Evolutionary conservation across 2,329 filamentous ascomycete species (phyloP).

Genomic region (Lachnellula occidentalis): DNA sequence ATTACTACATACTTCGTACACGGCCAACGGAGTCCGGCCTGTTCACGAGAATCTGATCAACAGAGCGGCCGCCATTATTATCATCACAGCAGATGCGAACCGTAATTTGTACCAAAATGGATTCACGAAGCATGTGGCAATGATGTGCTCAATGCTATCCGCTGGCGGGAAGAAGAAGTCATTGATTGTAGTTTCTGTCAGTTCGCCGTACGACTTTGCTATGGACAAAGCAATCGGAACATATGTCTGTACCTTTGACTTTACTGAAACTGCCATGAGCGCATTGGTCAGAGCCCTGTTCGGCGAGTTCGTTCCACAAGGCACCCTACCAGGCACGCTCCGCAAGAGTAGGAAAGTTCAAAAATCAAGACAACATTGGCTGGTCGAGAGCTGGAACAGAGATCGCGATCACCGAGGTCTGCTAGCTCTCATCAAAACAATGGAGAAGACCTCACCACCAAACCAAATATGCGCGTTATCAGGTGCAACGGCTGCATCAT

Average conservation of each 20-base stretch:
- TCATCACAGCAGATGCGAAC: conserved; percentile 90
- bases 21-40: conserved; percentile 83
- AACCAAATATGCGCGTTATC: conserved; percentile 59
- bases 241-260: conserved; percentile 94
- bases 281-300: conserved; percentile 79
- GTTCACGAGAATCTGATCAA: conserved; percentile 92
- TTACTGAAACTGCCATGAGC: conserved; percentile 85
- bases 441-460: conserved; percentile 62
- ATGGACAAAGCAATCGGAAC: conserved; percentile 87
- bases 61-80: conserved; percentile 78
- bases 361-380: conserved; percentile 90
- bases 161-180: conserved; percentile 79
- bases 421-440: conserved; percentile 65
- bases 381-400: conserved; percentile 82
- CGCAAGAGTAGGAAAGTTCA: conserved; percentile 81
- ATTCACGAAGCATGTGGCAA: conserved; percentile 92
- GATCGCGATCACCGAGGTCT: conserved; percentile 70
- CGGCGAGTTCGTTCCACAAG: conserved; percentile 60
- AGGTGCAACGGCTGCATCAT: conserved; percentile 65
- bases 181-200: conserved; percentile 84
- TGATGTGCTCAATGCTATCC: conserved; percentile 84
- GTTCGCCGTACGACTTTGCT: conserved; percentile 93
- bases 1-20: conserved; percentile 90
- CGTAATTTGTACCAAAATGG: conserved; percentile 89
- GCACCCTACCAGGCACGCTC: conserved; percentile 65